Evolutionary conservation across 768 basidiomycete genomes (phyloP), one percentile per base, ranked within the genome.

Genomic region (Amanita phalloides): DNA sequence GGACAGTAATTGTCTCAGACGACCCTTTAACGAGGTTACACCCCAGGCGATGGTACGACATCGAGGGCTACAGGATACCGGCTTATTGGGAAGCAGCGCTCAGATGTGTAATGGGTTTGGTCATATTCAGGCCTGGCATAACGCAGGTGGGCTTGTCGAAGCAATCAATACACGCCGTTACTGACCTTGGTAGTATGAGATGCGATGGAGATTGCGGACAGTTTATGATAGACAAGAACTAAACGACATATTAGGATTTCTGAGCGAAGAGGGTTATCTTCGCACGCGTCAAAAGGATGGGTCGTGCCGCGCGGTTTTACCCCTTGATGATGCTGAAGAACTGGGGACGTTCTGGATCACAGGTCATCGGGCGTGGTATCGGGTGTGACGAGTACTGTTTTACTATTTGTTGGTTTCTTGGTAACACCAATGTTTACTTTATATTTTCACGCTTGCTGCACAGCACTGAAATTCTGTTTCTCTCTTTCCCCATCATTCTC

Each of bases 211-310:
- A 44, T 68, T 91, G 53, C 72, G 81, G 55, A 68, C 76, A 13
- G 78, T 84, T 20, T 90, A 89, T 57, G 88, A 91, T 61, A 72
- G 82, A 51, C 84, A 84, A 56, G 89, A 90, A 61, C 67, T 86
- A 23, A 66, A 71, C 45, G 87, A 89, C n/a, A 54, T 84, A 20
- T 60, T 88, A 43, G 64, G 67, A 11, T 73, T 73, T 49, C 64
- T 90, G 46, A 61, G 65, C 20, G 72, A 73, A n/a, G 78, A 80
- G 28, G 74, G 77, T 7, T 75, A 71, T 53, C 51, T 85, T 26
- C 64, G 65, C 41, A 56, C 66, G 55, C 66, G 68, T 43, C 57
- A 41, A 55, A 60, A 51, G 42, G 49, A 37, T 54, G 58, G 57
- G 58, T 60, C 21, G 59, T 56, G 8, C 17, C 51, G 43, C 49